Base-by-base conservation (phyloP, 2,329 filamentous ascomycete genomes). In the Phoma sp. region DNA sequence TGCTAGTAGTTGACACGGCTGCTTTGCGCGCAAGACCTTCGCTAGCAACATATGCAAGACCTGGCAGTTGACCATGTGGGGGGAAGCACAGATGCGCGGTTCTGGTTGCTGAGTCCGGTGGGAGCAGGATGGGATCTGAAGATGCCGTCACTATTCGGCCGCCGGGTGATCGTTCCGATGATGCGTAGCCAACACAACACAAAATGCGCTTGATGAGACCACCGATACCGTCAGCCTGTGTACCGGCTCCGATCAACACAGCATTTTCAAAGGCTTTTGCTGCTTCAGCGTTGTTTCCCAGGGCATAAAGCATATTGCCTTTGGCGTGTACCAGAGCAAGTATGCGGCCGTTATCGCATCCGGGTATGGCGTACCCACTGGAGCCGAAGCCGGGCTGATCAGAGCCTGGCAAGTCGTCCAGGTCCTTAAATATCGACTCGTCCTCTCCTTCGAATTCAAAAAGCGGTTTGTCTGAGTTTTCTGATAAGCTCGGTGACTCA, bases 261-360 rank as follows among this genome's bases (percentile, higher is more conserved):
- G 93, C 93, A 73, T 97, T 92, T 72, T 99, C 95, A 65, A 99
- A 99, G 4, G 95, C 91, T 64, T 87, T 85, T 1, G 93, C 92
- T 37, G 95, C 95, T 36, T 83, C 85, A 35, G 83, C 80, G 60
- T 95, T 89, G 61, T 97, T 89, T 40, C 93, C 93, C 27, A 96
- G 78, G 24, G 90, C 87, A 75, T 99, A 99, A 1, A 98, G 82
- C 89, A 98, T 96, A 59, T 98, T 98, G n/a, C 93, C 95, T 75
- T 98, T 99, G 18, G 93, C 93, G 75, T 99, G 95, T 36, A 98
- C 87, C 13, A 99, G 82, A n/a, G 92, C 90, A 39, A 99, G 83
- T 67, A 99, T 91, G 55, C 95, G 86, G 7, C 93, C 95, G 70
- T 97, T 98, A 63, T 99, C 95, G 38, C 84, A 86, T 2, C 89